Base-by-base conservation (phyloP, 805 yeast species). In the Saccharomycopsis guyanensis region DNA sequence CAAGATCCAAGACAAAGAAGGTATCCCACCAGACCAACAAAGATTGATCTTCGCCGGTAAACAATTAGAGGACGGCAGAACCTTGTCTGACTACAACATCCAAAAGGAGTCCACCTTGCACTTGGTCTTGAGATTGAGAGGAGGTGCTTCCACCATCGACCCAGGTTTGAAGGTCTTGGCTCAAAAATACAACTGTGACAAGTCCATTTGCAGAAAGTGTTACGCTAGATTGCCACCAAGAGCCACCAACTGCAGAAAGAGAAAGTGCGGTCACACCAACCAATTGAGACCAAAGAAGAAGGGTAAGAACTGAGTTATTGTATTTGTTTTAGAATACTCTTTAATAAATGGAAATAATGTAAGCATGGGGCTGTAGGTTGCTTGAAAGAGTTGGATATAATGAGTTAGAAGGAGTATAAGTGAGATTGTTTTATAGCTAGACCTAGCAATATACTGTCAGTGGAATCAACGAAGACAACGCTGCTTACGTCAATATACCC, bases 171-270 rank as follows among this genome's bases (percentile, higher is more conserved):
- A 91, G 80, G 96, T 91, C 65, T 82, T 93, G 68, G 98, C 98
- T 73, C 86, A 97, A 70, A 93, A 93, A 79, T 93, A 85, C 91
- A 93, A 93, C 95, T 93, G 97, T 82, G 98, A 93, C 61, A 93
- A 93, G 78, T 72, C 96, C 60, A 91, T 93, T 72, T 93, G 98
- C 83, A 94, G 98, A 78, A 86, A 89, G 73, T 93, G 98, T 81
- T 93, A 93, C 84, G 97, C 98, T 66, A 93, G 98, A 82, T 89
- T 93, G 70, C 98, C 98, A 70, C 96, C 98, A 76, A 94, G 97
- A 86, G 98, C 98, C 66, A 93, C 97, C 76, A 93, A 93, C 96
- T 93, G 98, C 84, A 88, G 98, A 82, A 93, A 93, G 97, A 88
- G 97, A 87, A 93, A 93, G 84, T 93, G 98, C 78, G 98, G 98